Evolutionary conservation across 2,329 filamentous ascomycete genomes (phyloP).

Genomic region (Ophiostoma sp.): DNA sequence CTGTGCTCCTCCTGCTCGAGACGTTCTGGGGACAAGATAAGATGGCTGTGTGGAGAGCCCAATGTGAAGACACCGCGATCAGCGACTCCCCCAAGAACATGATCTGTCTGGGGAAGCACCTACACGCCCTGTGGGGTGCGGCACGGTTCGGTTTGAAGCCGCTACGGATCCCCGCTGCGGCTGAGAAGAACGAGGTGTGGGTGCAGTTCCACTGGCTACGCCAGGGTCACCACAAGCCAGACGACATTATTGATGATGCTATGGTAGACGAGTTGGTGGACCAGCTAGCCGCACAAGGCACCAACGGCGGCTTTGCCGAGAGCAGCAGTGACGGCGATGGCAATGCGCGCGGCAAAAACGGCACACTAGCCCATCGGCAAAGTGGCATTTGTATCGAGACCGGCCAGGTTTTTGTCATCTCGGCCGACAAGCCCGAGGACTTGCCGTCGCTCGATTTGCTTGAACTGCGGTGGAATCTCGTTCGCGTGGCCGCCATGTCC

Average conservation of each 20-base stretch:
- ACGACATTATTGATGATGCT: neutral
- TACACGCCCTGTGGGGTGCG: constrained; percentile 13
- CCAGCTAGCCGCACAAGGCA: neutral
- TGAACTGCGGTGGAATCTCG: too few species aligned
- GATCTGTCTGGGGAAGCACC: constrained; percentile 5
- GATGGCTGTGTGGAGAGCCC: neutral
- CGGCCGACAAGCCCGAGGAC: too few species aligned
- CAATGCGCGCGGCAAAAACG: neutral
- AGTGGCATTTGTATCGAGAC: too few species aligned
- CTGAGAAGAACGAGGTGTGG: constrained; percentile 13
- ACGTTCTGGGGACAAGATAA: neutral
- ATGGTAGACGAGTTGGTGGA: neutral
- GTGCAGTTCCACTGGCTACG: constrained; percentile 19
- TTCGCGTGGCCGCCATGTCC: too few species aligned
- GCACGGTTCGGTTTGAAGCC: constrained; percentile 17
- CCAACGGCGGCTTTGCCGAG: neutral
- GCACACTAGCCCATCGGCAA: neutral
- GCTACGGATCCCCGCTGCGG: neutral
- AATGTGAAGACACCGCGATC: neutral
- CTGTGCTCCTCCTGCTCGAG: neutral
- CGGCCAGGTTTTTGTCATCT: too few species aligned
- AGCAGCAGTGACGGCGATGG: neutral
- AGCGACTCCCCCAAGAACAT: constrained; percentile 17
- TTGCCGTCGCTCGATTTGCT: too few species aligned
- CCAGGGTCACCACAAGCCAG: neutral